phyloP scores from a whole-genome alignment of 2,329 filamentous ascomycete species.

The Talaromyces islandicus region DNA sequence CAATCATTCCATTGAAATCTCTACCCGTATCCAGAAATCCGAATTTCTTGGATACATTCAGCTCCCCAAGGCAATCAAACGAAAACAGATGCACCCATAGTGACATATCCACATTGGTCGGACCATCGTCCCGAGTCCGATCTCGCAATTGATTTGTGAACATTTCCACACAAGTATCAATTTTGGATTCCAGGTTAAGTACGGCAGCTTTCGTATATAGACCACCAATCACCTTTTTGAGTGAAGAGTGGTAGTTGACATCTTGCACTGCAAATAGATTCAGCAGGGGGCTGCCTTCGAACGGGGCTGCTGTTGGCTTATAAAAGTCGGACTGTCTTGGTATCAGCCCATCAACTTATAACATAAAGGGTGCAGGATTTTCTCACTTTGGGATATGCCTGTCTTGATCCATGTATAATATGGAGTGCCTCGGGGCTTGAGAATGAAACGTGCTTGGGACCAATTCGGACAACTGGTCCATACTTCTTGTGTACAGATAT shows the following conservation, averaged over 20 bases:
- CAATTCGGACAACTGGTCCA: constrained; percentile 67
- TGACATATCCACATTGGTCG: neutral
- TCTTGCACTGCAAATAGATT: neutral
- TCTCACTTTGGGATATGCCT: neutral
- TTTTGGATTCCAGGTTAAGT: neutral
- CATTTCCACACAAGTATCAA: neutral
- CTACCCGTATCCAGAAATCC: neutral
- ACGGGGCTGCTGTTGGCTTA: neutral
- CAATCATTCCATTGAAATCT: neutral
- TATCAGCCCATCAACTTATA: neutral
- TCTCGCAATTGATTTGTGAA: neutral
- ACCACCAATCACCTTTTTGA: neutral
- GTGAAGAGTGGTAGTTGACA: neutral
- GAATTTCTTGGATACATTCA: neutral
- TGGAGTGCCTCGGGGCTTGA: neutral
- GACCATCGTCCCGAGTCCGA: neutral
- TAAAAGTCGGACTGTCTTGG: neutral
- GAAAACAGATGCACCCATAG: neutral
- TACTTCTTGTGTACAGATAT: constrained; percentile 63
- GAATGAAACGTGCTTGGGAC: constrained; percentile 50
- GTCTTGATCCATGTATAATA: neutral
- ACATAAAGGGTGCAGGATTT: neutral
- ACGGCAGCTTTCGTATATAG: neutral
- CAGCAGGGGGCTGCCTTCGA: neutral
- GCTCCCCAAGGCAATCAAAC: neutral